Percentiles rank a stretch among this genome's conserved stretches.
phyloP scores from a whole-genome alignment of 2,329 filamentous ascomycete species.

The Chlorencoelia australis region DNA sequence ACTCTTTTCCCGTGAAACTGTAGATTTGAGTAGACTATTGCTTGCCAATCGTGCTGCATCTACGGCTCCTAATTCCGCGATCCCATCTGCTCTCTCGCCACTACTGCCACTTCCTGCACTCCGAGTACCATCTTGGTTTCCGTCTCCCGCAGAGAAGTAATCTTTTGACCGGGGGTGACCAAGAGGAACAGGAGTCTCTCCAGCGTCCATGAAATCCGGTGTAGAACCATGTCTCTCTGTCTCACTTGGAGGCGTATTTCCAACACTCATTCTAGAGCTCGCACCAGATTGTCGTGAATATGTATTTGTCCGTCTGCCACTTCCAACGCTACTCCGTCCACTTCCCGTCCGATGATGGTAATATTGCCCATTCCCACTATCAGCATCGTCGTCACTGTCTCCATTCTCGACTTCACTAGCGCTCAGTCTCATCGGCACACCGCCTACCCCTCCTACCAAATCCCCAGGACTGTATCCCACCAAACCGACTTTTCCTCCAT shows the following conservation, averaged over 20 bases:
- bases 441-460: constrained; percentile 54
- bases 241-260: constrained; percentile 35
- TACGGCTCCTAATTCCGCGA: constrained; percentile 40
- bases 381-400: constrained; percentile 68
- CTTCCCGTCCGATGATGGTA: constrained; percentile 64
- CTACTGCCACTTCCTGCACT: constrained; percentile 26
- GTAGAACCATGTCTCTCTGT: constrained; percentile 19
- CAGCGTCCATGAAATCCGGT: constrained; percentile 17
- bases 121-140: constrained; percentile 17
- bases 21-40: constrained; percentile 48
- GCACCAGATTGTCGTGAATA: constrained; percentile 30
- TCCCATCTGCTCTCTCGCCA: constrained; percentile 47
- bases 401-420: constrained; percentile 92
- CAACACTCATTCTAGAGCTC: constrained; percentile 31
- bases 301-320: constrained; percentile 30
- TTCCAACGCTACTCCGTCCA: constrained; percentile 52
- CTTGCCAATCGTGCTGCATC: constrained; percentile 41
- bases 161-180: constrained; percentile 11
- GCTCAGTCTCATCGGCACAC: constrained; percentile 82
- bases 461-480: constrained; percentile 72
- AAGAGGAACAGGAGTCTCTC: constrained; percentile 20
- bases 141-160: constrained; percentile 18
- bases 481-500: constrained; percentile 69
- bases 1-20: constrained; percentile 53
- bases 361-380: constrained; percentile 28